phyloP scores from a whole-genome alignment of 805 yeast species.

The Lachancea meyersii region DNA sequence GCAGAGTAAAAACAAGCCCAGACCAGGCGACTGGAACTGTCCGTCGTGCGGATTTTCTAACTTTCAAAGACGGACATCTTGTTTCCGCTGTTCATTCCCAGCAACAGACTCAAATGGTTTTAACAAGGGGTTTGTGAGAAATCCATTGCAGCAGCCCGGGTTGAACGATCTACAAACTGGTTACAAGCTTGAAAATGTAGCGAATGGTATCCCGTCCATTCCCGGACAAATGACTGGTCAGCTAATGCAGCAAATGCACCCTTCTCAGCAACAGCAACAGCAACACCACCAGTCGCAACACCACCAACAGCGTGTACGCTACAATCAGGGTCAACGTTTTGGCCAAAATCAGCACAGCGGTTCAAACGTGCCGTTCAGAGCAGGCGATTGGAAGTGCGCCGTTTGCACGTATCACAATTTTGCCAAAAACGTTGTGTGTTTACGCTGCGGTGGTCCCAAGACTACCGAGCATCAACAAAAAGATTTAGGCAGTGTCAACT shows the following conservation, averaged over 20 bases:
- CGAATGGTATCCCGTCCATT: conserved; percentile 13
- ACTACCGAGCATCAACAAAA: conserved; percentile 15
- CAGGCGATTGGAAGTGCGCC: conserved; percentile 94
- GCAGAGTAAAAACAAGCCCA: conserved; percentile 73
- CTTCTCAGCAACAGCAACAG: conserved; percentile 10
- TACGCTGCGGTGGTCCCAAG: conserved; percentile 78
- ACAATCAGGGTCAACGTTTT: conserved; percentile 7
- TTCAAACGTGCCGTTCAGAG: conserved; percentile 79
- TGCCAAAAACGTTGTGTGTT: conserved; percentile 81
- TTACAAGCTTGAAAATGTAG: conserved; percentile 4
- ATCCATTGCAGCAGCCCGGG: conserved; percentile 11
- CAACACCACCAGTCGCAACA: conserved; percentile 20
- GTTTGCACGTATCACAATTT: conserved; percentile 83
- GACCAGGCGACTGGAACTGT: conserved; percentile 99
- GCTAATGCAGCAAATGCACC: conserved; percentile 11
- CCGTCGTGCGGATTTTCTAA: conserved; percentile 93
- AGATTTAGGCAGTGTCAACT: conserved; percentile 10
- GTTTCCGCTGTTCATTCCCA: conserved; percentile 89
- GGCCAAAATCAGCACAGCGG: conserved; percentile 30
- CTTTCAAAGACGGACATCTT: conserved; percentile 88
- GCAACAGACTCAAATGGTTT: conserved; percentile 68
- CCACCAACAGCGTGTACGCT: conserved; percentile 14
- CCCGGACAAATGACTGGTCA: conserved; percentile 4
- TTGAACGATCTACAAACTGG: conserved; percentile 8
- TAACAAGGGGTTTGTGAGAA: conserved; percentile 14